These are phyloP conservation scores for Eimeria maxima DNA, from an alignment of 169 alveolate genomes.

Conservation along the genomic window DNA sequence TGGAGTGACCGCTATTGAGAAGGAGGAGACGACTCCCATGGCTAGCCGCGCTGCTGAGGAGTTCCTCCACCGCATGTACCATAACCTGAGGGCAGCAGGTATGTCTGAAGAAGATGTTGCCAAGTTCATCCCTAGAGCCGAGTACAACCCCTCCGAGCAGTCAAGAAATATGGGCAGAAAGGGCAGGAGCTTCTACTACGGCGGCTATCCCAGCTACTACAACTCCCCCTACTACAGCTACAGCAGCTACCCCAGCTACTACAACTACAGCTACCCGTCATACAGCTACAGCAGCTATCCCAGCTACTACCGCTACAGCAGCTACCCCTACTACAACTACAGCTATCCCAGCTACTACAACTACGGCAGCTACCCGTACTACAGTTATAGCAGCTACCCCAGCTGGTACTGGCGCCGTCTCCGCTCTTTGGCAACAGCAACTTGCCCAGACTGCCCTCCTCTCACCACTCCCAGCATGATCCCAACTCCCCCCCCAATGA, in stretches of 20 bases:
- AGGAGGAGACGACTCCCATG: constrained; percentile 17
- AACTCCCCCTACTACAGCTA: not conserved
- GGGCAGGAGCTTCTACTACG: constrained; percentile 23
- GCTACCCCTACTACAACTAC: constrained; percentile 16
- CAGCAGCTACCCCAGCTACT: not conserved
- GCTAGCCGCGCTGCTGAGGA: constrained; percentile 28
- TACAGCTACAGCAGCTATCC: constrained; percentile 41
- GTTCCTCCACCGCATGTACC: constrained; percentile 36
- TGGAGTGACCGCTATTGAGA: not conserved
- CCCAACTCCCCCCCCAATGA: not conserved
- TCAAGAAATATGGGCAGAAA: constrained; percentile 28
- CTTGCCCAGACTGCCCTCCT: constrained; percentile 41
- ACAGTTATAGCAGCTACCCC: constrained; percentile 12
- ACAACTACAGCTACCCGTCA: constrained; percentile 34
- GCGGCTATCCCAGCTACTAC: constrained; percentile 20
- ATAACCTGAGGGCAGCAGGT: constrained; percentile 52
- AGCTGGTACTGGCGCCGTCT: constrained; percentile 53
- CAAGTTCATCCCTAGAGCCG: constrained; percentile 10
- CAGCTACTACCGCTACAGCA: not conserved
- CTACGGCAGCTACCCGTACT: constrained; percentile 6
- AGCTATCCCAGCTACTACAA: constrained; percentile 29
- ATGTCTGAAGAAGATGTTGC: constrained; percentile 56
- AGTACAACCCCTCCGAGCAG: not conserved
- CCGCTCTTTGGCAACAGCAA: not conserved
- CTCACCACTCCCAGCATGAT: not conserved